These are phyloP conservation scores for Trichoderma sp. DNA, from an alignment of 2,329 filamentous ascomycete species.

Conservation along the genomic window DNA sequence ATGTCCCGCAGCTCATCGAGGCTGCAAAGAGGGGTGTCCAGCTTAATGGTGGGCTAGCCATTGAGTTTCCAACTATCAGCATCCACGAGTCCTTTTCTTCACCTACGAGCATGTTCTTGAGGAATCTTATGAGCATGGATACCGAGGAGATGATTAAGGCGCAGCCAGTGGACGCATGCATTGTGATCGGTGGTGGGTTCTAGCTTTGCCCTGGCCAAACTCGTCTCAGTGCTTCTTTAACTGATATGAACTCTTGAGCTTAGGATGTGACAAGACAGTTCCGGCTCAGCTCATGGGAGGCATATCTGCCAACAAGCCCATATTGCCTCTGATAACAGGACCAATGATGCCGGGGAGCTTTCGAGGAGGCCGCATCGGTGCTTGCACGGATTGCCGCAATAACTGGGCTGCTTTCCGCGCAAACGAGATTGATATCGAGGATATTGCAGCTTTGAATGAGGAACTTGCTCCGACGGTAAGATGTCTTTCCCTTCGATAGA, in stretches of 20 bases:
- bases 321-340: constrained; percentile 66
- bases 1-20: constrained; percentile 68
- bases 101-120: constrained; percentile 72
- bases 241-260: neutral
- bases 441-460: constrained; percentile 68
- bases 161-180: constrained; percentile 66
- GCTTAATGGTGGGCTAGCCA: constrained; percentile 62
- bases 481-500: neutral
- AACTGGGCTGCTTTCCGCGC: constrained; percentile 71
- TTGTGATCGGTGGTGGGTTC: constrained; percentile 62
- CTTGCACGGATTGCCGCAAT: constrained; percentile 72
- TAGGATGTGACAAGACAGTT: constrained; percentile 72
- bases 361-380: constrained; percentile 62
- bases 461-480: constrained; percentile 68
- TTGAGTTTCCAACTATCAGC: constrained; percentile 74
- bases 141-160: constrained; percentile 75
- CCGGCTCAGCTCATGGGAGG: constrained; percentile 74
- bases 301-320: constrained; percentile 70
- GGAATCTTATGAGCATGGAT: constrained; percentile 77
- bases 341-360: constrained; percentile 75
- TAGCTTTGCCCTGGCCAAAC: rapidly evolving
- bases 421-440: constrained; percentile 66
- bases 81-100: constrained; percentile 67
- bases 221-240: neutral
- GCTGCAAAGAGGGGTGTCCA: constrained; percentile 68